Evolutionary conservation across 768 basidiomycete species (phyloP), one percentile per base, ranked within the genome.

Genomic region (Boletales sp.): DNA sequence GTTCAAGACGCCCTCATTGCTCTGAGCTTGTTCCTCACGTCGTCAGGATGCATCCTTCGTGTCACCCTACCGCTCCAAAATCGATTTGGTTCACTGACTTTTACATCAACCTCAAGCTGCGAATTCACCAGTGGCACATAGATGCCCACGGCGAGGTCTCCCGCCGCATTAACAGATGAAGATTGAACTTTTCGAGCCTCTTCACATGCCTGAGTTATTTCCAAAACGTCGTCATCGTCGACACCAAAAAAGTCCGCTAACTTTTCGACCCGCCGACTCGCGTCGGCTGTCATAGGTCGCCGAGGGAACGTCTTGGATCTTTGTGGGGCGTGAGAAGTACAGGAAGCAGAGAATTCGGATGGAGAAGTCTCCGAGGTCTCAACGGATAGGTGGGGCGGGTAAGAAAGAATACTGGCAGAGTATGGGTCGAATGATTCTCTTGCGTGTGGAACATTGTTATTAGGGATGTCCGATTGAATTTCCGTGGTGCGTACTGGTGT

Each of bases 21-120:
- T 48, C 79, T 72, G 45, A 81, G 62, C 60, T 73, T 65, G 43
- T 69, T 65, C 43, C 77, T 72, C 40, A 74, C 72, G 43, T 77
- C 74, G 11, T 64, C 60, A 53, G 74, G 71, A 45, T 75, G 66
- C 37, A 68, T 66, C 7, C 68, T 70, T 52, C 68, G 69, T 40
- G 59, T 55, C 43, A 52, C 48, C 53, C 62, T 60, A 52, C 66
- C 62, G 41, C 68, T 69, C 73, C 73, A 75, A 58, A 79, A 74
- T 13, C 74, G 67, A 41, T 39, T 32, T 15, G 70, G 65, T 27
- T 68, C 66, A 48, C 55, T 65, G 29, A 76, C 58, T 47, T 71
- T 67, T 41, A 78, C 69, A 45, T 74, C 74, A 35, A 77, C 71
- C 27, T 57, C 54, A 19, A 54, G 45, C n/a, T 41, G 36, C 40